phyloP scores from a whole-genome alignment of 148 eudicot genomes.

The Silene latifolia region DNA sequence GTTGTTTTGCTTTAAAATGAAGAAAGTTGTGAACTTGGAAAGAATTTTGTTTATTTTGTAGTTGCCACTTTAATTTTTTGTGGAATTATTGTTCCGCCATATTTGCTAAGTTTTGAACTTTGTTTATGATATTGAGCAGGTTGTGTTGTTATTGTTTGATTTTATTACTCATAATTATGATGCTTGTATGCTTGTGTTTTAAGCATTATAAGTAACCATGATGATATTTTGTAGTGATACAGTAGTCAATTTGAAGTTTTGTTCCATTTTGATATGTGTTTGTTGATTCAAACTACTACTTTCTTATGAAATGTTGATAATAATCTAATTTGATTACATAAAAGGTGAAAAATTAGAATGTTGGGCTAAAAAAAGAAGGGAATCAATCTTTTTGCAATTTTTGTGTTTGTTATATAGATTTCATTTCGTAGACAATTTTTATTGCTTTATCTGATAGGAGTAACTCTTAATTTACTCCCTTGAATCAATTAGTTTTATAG shows the following conservation, averaged over 20 bases:
- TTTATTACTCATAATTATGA: not conserved
- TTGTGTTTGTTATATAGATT: not conserved
- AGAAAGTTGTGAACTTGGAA: not conserved
- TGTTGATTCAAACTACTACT: not conserved
- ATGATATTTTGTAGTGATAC: not conserved
- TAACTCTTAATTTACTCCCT: too few relatives aligned
- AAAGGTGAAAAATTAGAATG: not conserved
- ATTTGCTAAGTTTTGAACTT: conserved; percentile 20
- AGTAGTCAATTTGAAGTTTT: not conserved
- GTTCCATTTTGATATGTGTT: not conserved
- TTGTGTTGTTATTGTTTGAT: not conserved
- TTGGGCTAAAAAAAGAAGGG: not conserved
- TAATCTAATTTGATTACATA: not conserved
- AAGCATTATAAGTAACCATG: conserved; percentile 4
- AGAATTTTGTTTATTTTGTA: conserved; percentile 1
- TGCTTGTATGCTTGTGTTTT: conserved; percentile 1
- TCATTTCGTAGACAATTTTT: not conserved
- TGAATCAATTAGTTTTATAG: not conserved
- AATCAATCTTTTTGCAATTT: not conserved
- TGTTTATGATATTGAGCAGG: not conserved
- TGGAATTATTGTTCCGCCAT: conserved; percentile 26
- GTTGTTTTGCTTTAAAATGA: too few relatives aligned
- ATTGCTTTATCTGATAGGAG: too few relatives aligned
- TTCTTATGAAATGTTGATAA: not conserved
- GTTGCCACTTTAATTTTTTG: conserved; percentile 6